Evolutionary conservation across 1,284 basidiomycete species (phyloP), one percentile per base, ranked within the genome.

Genomic region (Xanthoconium separans): DNA sequence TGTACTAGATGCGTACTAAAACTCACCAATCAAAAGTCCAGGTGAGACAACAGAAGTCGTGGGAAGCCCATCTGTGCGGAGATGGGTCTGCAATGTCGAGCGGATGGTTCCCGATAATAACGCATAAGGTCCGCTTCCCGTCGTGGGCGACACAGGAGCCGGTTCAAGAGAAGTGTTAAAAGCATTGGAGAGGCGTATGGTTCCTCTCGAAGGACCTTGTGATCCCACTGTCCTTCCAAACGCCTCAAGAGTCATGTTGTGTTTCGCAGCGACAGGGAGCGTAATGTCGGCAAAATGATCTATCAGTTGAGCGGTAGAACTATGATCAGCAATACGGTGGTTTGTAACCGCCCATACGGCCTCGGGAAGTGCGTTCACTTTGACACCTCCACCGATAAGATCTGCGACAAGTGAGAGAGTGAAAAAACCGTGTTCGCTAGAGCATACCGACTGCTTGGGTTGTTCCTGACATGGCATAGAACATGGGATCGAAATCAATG

Each of bases 31-130:
- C 11, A 30, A 27, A n/a, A 56, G 40, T 8, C 40, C 40, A 22
- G 40, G 40, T 41, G 22, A 41, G 20, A 41, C 40, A 41, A 24
- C 12, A 13, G 20, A 10, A 12, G 24, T 16, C 9, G 29, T 58
- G 13, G 61, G 59, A n/a, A 58, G 33, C 9, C 44, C 41, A 34
- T 71, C 57, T 10, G 59, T 74, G 62, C 41, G 70, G 45, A 63
- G 52, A 34, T 59, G 59, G n/a, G 55, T 66, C 48, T 58, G 50
- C 20, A 68, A 47, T 4, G 73, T 72, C 2, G 72, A 69, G 42
- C 74, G 70, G 55, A 83, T 79, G 1, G 76, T 79, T 2, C 77
- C 78, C 10, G 75, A 75, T n/a, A 83, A 66, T 12, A 84, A 58
- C 18, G 70, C 65, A 59, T 74, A 85, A 12, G 75, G 70, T 3